Conservation (phyloP, 495 filamentous ascomycete species). For the Neurospora sp. region DNA sequence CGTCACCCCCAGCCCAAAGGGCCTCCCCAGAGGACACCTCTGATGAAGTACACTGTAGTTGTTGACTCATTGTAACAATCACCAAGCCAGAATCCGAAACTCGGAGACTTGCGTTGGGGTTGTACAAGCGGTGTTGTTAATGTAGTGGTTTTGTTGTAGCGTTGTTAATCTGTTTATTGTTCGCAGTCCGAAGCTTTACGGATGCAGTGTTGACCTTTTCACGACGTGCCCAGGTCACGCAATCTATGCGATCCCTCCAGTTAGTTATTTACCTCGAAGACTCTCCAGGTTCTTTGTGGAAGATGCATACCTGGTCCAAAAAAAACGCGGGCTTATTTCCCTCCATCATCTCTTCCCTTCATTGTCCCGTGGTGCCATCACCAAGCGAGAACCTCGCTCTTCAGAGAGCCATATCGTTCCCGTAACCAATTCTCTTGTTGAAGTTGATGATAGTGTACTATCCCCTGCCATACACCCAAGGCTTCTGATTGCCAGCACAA, state of each 20-base stretch:
- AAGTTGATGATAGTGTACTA: not conserved
- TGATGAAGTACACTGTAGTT: not conserved
- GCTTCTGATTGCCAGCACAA: not conserved
- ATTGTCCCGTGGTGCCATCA: not conserved
- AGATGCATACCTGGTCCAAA: not conserved
- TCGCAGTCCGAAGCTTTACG: not conserved
- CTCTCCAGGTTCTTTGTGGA: not conserved
- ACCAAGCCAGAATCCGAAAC: not conserved
- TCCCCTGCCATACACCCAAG: not conserved
- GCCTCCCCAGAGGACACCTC: not conserved
- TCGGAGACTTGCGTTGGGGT: not conserved
- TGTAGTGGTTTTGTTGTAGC: not conserved
- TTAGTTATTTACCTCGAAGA: not conserved
- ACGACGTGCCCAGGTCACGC: not conserved
- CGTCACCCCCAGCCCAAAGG: not conserved
- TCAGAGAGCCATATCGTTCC: not conserved
- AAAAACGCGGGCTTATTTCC: not conserved
- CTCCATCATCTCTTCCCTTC: not conserved
- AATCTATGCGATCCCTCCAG: not conserved
- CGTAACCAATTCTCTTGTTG: not conserved
- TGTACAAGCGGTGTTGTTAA: not conserved
- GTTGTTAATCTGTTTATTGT: not conserved
- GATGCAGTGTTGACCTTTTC: not conserved
- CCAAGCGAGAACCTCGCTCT: not conserved
- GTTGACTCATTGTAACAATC: not conserved